phyloP scores from a whole-genome alignment of 1,284 basidiomycete species.

The Moesziomyces sp. region DNA sequence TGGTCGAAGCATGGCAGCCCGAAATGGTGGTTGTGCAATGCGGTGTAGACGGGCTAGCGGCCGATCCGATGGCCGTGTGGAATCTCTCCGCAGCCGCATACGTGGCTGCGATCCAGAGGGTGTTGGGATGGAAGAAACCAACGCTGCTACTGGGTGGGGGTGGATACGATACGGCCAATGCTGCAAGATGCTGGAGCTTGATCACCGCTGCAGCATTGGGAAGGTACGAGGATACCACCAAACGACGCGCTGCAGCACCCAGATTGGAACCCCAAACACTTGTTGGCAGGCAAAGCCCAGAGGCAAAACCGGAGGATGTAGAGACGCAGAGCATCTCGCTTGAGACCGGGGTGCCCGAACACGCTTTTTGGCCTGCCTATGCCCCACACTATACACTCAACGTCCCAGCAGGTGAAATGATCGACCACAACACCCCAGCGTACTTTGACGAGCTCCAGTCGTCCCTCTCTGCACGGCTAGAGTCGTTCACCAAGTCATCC shows the following conservation, averaged over 20 bases:
- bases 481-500: background rate
- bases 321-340: constrained; percentile 32
- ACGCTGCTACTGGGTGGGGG: constrained; percentile 51
- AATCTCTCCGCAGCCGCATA: constrained; percentile 76
- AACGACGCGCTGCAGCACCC: background rate
- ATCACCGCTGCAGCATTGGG: constrained; percentile 40
- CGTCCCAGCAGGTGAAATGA: constrained; percentile 29
- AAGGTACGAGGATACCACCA: constrained; percentile 10
- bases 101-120: constrained; percentile 19
- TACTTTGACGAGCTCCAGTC: constrained; percentile 31
- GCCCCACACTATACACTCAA: constrained; percentile 24
- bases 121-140: constrained; percentile 38
- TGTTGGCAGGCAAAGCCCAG: constrained; percentile 2
- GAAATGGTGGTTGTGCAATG: constrained; percentile 86
- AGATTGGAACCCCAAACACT: background rate
- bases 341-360: constrained; percentile 30
- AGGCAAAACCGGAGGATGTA: background rate
- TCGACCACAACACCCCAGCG: constrained; percentile 41
- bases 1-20: constrained; percentile 77
- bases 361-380: constrained; percentile 42
- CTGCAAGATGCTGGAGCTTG: constrained; percentile 37
- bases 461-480: constrained; percentile 18
- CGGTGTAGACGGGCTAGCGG: constrained; percentile 84
- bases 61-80: constrained; percentile 76
- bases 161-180: constrained; percentile 43